Base-by-base conservation (phyloP, 1,284 basidiomycete genomes). In the Agaricales sp. region DNA sequence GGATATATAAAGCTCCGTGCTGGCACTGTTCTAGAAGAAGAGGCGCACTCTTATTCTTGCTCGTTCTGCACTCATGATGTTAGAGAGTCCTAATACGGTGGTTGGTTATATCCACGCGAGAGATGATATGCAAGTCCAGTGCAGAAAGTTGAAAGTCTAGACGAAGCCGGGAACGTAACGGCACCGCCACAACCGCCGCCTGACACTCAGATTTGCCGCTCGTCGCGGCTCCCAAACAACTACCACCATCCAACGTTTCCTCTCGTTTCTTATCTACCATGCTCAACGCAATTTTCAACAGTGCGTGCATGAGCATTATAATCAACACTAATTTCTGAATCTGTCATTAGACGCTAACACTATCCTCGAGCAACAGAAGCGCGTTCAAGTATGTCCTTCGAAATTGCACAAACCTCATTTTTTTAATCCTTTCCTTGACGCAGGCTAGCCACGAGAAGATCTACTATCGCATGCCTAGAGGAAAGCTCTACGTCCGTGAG, bases 1-100 rank as follows among this genome's bases (percentile, higher is more conserved):
- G 53, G 44, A 41, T 57, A 37, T 49, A 21, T 46, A 8, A 41
- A 41, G 39, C 19, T 20, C 8, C 19, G 39, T 41, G 19, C 8
- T 41, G 39, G 39, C 8, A 11, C 39, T 6, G n/a, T 8, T n/a
- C 6, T 6, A 8, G 39, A 18, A 16, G 39, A 41, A 20, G 39
- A 30, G 26, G 18, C 39, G 39, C 18, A 41, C 39, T 18, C 39
- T 41, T 4, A 41, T 20, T 41, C 39, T 6, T 4, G 16, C 16
- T 41, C 39, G 13, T 18, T 41, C 39, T 16, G 39, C 16, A 20
- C 8, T 16, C 39, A 41, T 41, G 4, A n/a, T n/a, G n/a, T n/a
- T n/a, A n/a, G n/a, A n/a, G n/a, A n/a, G n/a, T n/a, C n/a, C n/a
- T n/a, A n/a, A n/a, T n/a, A n/a, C n/a, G n/a, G 39, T 41, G 6